Evolutionary conservation across 1,284 basidiomycete species (phyloP).

Genomic region (Cystobasidiaceae sp.): DNA sequence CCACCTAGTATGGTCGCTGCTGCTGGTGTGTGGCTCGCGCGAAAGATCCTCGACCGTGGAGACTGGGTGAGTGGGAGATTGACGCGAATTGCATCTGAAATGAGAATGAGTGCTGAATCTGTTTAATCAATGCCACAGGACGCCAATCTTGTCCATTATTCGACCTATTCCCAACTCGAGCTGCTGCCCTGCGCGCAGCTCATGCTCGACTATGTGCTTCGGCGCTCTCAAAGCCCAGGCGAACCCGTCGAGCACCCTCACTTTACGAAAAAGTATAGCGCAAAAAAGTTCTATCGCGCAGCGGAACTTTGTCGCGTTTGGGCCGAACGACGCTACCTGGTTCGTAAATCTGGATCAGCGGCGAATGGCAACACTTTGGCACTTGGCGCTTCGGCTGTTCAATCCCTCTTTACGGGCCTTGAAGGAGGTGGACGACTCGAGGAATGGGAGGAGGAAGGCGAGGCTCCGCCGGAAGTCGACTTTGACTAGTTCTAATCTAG

Average conservation of each 20-base stretch:
- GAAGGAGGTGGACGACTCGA: constrained; percentile 25
- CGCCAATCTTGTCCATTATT: constrained; percentile 84
- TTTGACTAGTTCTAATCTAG: constrained; percentile 6
- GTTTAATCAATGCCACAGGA: constrained; percentile 57
- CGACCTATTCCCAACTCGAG: constrained; percentile 77
- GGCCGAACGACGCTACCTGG: constrained; percentile 41
- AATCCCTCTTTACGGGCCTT: constrained; percentile 3
- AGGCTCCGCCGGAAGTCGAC: constrained; percentile 5
- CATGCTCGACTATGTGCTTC: constrained; percentile 87
- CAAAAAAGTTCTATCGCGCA: constrained; percentile 80
- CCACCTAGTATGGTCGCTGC: constrained; percentile 84
- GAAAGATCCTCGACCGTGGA: constrained; percentile 73
- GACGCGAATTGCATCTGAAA: not conserved
- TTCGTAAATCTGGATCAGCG: not conserved
- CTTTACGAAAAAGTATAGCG: constrained; percentile 60
- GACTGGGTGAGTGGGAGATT: constrained; percentile 64
- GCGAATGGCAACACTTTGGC: not conserved
- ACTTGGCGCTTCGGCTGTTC: not conserved
- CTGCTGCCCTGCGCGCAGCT: constrained; percentile 81
- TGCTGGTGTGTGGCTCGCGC: constrained; percentile 83
- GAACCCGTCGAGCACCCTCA: constrained; percentile 56
- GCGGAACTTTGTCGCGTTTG: constrained; percentile 52
- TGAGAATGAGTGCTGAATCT: not conserved
- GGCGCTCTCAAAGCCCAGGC: constrained; percentile 43
- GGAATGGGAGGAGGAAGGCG: constrained; percentile 30